These are phyloP conservation scores for Apiospora rasikravindrae DNA, from an alignment of 2,329 filamentous ascomycete species.

Conservation along the genomic window DNA sequence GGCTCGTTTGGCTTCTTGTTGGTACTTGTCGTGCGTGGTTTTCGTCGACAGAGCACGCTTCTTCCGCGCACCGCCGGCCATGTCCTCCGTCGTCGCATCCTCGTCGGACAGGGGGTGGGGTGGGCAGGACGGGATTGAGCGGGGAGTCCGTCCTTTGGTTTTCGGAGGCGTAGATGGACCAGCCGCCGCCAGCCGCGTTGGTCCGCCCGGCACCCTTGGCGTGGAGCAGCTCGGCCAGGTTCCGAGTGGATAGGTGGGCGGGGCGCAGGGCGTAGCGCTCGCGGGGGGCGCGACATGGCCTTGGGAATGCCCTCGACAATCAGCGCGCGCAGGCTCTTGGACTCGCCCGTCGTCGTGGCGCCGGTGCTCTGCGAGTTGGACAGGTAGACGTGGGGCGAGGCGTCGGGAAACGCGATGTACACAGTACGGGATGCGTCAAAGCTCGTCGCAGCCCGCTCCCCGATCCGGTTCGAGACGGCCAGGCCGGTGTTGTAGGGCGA, in stretches of 20 bases:
- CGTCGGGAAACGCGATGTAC: conserved; percentile 83
- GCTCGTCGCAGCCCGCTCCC: conserved; percentile 43
- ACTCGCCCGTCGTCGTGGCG: conserved; percentile 53
- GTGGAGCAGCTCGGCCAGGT: conserved; percentile 71
- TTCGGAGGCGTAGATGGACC: conserved; percentile 78
- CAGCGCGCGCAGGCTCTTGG: conserved; percentile 69
- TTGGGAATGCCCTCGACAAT: conserved; percentile 82
- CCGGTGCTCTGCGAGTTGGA: conserved; percentile 56
- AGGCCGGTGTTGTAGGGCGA: conserved; percentile 75
- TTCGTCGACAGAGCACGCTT: conserved; percentile 28
- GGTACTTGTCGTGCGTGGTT: conserved; percentile 37
- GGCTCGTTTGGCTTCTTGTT: conserved; percentile 58
- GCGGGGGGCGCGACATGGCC: conserved; percentile 74
- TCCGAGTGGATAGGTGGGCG: conserved; percentile 73
- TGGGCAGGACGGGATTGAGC: conserved; percentile 56
- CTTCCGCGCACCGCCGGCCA: conserved; percentile 30
- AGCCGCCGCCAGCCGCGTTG: conserved; percentile 77
- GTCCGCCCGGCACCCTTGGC: conserved; percentile 72
- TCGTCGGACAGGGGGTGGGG: conserved; percentile 49
- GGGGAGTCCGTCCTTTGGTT: conserved; percentile 55
- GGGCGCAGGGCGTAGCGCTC: conserved; percentile 72
- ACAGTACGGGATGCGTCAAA: conserved; percentile 74
- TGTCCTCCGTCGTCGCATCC: conserved; percentile 21
- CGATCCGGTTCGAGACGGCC: conserved; percentile 43
- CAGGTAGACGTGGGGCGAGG: conserved; percentile 76